Conservation (phyloP, 495 filamentous ascomycete species). For the Neurospora hispaniola region DNA sequence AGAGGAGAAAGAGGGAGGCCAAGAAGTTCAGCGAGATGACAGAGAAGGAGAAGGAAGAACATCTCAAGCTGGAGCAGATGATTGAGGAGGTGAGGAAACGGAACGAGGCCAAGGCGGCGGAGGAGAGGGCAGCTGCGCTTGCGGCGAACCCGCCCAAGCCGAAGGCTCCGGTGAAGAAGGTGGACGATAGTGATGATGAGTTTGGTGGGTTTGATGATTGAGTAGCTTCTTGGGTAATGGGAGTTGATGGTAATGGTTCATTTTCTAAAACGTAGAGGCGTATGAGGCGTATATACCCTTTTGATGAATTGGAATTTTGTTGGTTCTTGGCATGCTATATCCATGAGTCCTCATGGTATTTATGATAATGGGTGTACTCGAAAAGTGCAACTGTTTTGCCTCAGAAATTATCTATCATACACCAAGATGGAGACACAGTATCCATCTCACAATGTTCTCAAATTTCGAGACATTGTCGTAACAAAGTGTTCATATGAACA, state of each 20-base stretch:
- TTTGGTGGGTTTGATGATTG: slow-evolving; percentile 36
- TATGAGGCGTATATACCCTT: neutral
- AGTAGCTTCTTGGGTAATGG: neutral
- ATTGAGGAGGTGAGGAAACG: slow-evolving; percentile 57
- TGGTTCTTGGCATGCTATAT: neutral
- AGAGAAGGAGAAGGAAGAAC: slow-evolving; percentile 58
- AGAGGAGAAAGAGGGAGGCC: slow-evolving; percentile 59
- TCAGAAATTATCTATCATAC: too few relatives aligned
- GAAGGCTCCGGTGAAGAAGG: slow-evolving; percentile 19
- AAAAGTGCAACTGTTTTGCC: too few relatives aligned
- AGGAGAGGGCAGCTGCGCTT: slow-evolving; percentile 28
- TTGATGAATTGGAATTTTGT: neutral
- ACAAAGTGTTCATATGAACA: too few relatives aligned
- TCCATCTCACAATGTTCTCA: too few relatives aligned
- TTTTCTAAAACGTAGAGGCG: neutral
- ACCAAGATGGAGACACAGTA: too few relatives aligned
- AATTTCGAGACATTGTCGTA: too few relatives aligned
- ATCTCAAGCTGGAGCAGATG: slow-evolving; percentile 60
- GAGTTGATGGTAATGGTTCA: neutral
- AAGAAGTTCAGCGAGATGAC: slow-evolving; percentile 59
- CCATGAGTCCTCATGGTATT: too few relatives aligned
- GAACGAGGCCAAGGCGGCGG: slow-evolving; percentile 34
- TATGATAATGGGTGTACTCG: too few relatives aligned
- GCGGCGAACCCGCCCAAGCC: slow-evolving; percentile 48
- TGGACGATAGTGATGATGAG: slow-evolving; percentile 23